Conservation (phyloP, 306 rosid genomes). For the Cercis canadensis region DNA sequence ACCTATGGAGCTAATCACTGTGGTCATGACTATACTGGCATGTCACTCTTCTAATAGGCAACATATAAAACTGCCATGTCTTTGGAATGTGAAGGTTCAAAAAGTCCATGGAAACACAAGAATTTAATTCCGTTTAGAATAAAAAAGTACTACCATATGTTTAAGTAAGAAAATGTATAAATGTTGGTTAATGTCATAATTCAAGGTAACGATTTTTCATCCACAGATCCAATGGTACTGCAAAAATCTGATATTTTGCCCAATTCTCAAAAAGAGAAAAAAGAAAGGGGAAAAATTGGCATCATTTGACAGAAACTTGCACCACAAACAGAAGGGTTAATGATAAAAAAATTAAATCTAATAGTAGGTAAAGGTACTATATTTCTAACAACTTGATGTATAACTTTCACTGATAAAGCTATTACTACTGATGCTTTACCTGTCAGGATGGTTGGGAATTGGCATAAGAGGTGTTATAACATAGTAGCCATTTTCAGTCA, state of each 20-base stretch:
- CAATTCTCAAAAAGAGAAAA: too few relatives aligned
- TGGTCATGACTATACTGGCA: too few relatives aligned
- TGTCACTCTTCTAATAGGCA: too few relatives aligned
- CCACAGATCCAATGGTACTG: constrained; percentile 1
- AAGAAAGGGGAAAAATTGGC: background rate
- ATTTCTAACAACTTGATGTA: constrained; percentile 3
- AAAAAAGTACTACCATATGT: constrained; percentile 3
- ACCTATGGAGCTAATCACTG: too few relatives aligned
- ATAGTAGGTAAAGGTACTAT: background rate
- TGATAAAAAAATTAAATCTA: constrained; percentile 11
- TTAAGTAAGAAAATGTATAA: background rate
- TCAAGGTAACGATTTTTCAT: background rate
- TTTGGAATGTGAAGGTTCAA: background rate
- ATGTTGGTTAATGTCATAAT: background rate
- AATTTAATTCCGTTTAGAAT: background rate
- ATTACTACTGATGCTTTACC: constrained; percentile 50
- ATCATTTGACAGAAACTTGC: background rate
- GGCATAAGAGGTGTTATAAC: constrained; percentile 90
- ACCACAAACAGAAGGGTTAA: background rate
- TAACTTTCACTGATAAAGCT: constrained; percentile 19
- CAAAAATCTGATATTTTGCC: too few relatives aligned
- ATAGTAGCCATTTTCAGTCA: constrained; percentile 92
- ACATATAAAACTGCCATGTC: too few relatives aligned
- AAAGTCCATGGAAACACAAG: background rate
- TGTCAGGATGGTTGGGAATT: constrained; percentile 53